A percentile compares a stretch with the other conserved stretches of the same genome.
Evolutionary conservation across 495 filamentous ascomycete genomes (phyloP).

Genomic region (Cryomyces antarcticus): DNA sequence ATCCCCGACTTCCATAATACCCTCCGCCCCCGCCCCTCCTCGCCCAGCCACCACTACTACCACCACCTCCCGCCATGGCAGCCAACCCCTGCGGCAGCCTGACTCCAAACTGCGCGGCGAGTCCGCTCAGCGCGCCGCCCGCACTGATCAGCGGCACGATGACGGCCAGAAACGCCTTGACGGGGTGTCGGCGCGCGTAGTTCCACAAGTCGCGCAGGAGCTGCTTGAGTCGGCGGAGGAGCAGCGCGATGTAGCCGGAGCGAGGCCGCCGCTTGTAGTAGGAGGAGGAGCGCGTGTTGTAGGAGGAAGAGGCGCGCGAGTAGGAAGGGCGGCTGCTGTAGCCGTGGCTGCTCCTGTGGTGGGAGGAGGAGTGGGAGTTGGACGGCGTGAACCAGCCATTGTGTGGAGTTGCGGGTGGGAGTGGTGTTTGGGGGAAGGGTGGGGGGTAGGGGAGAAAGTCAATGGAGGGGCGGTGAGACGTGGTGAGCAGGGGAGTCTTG

Average conservation of each 20-base stretch:
- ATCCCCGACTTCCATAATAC: not conserved
- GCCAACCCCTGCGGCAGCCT: constrained; percentile 40
- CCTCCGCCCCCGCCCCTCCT: constrained; percentile 1
- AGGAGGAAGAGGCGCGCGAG: not conserved
- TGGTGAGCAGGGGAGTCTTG: no score
- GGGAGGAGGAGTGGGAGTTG: not conserved
- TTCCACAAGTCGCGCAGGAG: constrained; percentile 52
- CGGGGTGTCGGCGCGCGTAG: constrained; percentile 57
- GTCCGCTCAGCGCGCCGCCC: constrained; percentile 54
- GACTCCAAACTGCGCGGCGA: constrained; percentile 57
- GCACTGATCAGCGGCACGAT: constrained; percentile 62
- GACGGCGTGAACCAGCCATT: not conserved
- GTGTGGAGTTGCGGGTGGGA: no score
- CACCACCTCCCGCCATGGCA: constrained; percentile 28
- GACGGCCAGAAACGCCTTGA: constrained; percentile 70
- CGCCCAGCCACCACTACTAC: constrained; percentile 1
- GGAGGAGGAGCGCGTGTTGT: constrained; percentile 14
- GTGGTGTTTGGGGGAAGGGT: not conserved
- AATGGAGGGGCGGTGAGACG: no score
- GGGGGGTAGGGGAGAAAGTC: not conserved
- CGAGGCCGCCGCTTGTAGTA: constrained; percentile 54
- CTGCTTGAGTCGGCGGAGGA: constrained; percentile 48
- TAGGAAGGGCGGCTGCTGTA: not conserved
- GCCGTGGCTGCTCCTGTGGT: not conserved
- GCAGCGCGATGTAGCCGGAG: constrained; percentile 48